Evolutionary conservation across 352 stramenopile genomes (phyloP).

Genomic region (Aphanomyces stellatus): DNA sequence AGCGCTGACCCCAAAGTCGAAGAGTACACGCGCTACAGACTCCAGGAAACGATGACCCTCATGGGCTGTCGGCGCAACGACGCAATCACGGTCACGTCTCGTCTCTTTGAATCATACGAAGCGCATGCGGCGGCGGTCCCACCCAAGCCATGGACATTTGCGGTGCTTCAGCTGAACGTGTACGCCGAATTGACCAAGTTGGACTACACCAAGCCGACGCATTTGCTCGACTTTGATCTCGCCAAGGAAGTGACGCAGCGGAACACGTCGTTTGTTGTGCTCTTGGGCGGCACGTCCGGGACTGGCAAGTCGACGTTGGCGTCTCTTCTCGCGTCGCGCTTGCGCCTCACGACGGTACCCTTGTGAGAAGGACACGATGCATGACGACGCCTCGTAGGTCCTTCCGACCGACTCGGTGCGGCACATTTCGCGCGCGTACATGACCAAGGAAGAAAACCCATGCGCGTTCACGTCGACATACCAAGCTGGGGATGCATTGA

Average conservation of each 20-base stretch:
- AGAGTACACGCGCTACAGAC: slow-evolving; percentile 68
- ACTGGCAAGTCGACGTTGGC: slow-evolving; percentile 83
- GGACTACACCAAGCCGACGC: slow-evolving; percentile 80
- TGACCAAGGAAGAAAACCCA: slow-evolving; percentile 67
- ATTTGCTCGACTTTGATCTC: slow-evolving; percentile 75
- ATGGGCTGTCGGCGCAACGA: slow-evolving; percentile 78
- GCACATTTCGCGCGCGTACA: slow-evolving; percentile 73
- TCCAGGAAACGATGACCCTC: slow-evolving; percentile 84
- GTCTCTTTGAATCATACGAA: slow-evolving; percentile 54
- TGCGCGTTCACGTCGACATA: slow-evolving; percentile 83
- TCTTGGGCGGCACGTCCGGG: slow-evolving; percentile 79
- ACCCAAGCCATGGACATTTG: slow-evolving; percentile 12
- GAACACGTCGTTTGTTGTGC: slow-evolving; percentile 75
- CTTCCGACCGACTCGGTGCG: slow-evolving; percentile 80
- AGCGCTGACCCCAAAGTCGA: slow-evolving; percentile 35
- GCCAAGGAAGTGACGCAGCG: slow-evolving; percentile 82
- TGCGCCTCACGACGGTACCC: slow-evolving; percentile 61
- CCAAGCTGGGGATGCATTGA: slow-evolving; percentile 71
- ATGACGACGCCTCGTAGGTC: slow-evolving; percentile 21
- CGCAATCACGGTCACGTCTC: slow-evolving; percentile 52
- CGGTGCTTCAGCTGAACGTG: slow-evolving; percentile 63
- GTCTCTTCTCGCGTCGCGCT: slow-evolving; percentile 55
- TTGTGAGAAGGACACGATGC: not conserved
- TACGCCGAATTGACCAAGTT: slow-evolving; percentile 66
- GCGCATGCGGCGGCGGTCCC: slow-evolving; percentile 19